Base-by-base conservation (phyloP, 495 filamentous ascomycete species). In the Podospora anserina region DNA sequence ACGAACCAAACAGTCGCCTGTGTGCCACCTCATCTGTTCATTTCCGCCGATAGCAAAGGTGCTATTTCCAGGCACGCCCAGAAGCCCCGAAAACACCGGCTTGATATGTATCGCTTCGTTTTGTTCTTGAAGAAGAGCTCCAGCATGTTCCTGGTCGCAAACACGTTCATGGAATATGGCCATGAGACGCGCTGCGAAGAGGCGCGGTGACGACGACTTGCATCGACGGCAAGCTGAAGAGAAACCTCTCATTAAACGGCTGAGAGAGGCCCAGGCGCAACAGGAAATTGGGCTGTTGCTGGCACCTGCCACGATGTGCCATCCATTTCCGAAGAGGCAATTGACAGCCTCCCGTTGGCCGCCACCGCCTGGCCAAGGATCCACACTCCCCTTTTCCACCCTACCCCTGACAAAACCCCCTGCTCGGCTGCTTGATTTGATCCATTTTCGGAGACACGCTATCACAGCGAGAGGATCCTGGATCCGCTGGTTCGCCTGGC, bases 331-430 rank as follows among this genome's bases (percentile, higher is more conserved):
- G 63, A 39, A 57, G 61, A 66, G 4, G 30, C 56, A 28, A 19
- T 49, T 7, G 64, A 28, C 28, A 11, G 49, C 44, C 26, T 49
- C 64, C 53, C 32, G 69, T 70, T 70, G 69, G 69, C 62, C 57
- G 61, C 20, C 60, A 9, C 65, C 18, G n/a, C 34, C 16, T 58
- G 26, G 18, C 64, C 44, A 26, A 26, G n/a, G 64, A 56, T 28
- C 70, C 70, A 71, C 69, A 69, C 65, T 63, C 66, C 63, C 69
- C 66, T 63, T 62, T 66, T 64, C 59, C 13, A 60, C 9, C 39
- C 27, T 23, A 69, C 56, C 68, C 68, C 69, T 70, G 69, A 39
- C 5, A 2, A 2, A 16, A 5, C 61, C 32, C 28, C 61, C 60
- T 63, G 61, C 61, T 20, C 27, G 9, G 15, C 23, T 55, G 32